These are phyloP conservation scores for Stevia rebaudiana DNA, from an alignment of 140 eudicot genomes.

Conservation along the genomic window DNA sequence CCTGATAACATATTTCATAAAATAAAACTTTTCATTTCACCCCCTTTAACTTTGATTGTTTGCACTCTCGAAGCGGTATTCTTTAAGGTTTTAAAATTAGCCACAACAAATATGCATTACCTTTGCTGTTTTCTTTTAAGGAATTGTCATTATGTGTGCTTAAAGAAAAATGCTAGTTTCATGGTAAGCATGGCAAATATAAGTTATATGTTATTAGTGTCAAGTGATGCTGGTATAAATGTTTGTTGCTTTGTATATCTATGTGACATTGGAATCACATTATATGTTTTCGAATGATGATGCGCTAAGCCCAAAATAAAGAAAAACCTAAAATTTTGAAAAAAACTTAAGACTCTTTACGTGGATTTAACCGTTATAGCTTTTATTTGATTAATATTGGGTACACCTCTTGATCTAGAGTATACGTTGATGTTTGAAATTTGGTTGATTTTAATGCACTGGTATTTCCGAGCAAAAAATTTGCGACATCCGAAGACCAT, in stretches of 20 bases:
- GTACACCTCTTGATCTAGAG: background rate
- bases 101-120: background rate
- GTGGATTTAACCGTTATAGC: background rate
- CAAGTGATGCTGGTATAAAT: background rate
- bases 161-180: background rate
- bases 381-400: background rate
- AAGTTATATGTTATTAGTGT: background rate
- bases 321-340: too few species aligned
- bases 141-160: background rate
- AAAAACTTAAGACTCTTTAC: too few species aligned
- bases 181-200: background rate
- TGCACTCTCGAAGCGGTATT: background rate
- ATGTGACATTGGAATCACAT: background rate
- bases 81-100: background rate
- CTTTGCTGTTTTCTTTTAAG: background rate
- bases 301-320: too few species aligned
- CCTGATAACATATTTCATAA: constrained; percentile 16
- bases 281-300: background rate
- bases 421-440: background rate
- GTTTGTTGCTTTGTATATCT: background rate
- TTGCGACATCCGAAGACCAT: background rate
- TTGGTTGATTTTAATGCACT: too few species aligned
- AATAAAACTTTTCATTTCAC: background rate
- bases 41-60: constrained; percentile 18
- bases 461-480: too few species aligned